Evolutionary conservation across 345 rosid species (phyloP).

Genomic region (Ricinus communis): DNA sequence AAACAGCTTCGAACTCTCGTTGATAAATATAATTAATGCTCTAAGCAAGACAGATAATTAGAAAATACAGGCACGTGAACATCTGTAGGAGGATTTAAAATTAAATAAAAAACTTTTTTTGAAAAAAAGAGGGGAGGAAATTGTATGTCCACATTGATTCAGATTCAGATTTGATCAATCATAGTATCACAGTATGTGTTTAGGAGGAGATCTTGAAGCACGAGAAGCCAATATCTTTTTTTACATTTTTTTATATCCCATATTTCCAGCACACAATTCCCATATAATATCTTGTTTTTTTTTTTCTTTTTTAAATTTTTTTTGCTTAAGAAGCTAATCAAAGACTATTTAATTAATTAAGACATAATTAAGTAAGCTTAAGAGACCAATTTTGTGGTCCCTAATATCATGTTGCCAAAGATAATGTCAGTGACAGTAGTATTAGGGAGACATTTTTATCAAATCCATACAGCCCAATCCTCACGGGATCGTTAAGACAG

Average conservation of each 20-base stretch:
- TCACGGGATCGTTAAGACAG: constrained; percentile 51
- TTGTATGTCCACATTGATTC: constrained; percentile 23
- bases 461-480: constrained; percentile 39
- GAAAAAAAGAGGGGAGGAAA: background rate
- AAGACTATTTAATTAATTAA: background rate
- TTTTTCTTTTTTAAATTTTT: too few species aligned
- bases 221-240: constrained; percentile 29
- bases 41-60: too few species aligned
- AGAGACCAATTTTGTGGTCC: constrained; percentile 45
- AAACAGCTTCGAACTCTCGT: too few species aligned
- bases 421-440: constrained; percentile 13
- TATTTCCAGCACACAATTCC: too few species aligned
- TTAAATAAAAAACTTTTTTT: too few species aligned
- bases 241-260: too few species aligned
- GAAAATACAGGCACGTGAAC: constrained; percentile 4
- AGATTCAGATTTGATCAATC: too few species aligned
- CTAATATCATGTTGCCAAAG: constrained; percentile 26
- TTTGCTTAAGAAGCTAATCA: too few species aligned
- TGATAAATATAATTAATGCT: too few species aligned
- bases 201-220: constrained; percentile 30
- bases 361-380: too few species aligned
- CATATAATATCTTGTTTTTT: constrained; percentile 11
- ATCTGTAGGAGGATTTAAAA: too few species aligned
- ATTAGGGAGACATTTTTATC: constrained; percentile 32
- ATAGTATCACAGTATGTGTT: constrained; percentile 37